Conservation (phyloP, 106 monocot species). For the Chionographis japonica region DNA sequence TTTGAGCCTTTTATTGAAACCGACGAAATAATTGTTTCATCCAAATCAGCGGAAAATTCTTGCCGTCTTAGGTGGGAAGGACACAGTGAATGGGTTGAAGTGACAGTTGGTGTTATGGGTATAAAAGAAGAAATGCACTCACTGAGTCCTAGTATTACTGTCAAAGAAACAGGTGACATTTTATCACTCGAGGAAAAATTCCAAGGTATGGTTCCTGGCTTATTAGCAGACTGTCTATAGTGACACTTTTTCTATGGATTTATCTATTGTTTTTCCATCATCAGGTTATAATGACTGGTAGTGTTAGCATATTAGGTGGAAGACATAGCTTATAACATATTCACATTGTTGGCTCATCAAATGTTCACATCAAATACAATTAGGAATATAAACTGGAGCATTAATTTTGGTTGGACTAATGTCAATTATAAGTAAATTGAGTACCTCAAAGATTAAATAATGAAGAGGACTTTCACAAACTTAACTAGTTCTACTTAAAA, state of each 20-base stretch:
- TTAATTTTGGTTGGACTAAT: too few relatives aligned
- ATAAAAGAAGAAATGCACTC: slow-evolving; percentile 60
- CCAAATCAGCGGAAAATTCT: slow-evolving; percentile 32
- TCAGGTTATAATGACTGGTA: background rate
- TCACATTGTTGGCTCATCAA: too few relatives aligned
- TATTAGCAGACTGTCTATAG: too few relatives aligned
- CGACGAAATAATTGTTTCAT: slow-evolving; percentile 74
- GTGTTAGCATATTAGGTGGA: too few relatives aligned
- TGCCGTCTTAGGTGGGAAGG: slow-evolving; percentile 62
- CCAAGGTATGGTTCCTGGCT: slow-evolving; percentile 54
- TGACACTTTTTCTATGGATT: background rate
- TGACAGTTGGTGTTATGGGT: slow-evolving; percentile 89
- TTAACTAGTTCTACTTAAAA: too few relatives aligned
- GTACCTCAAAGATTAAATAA: too few relatives aligned
- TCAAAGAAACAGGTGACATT: slow-evolving; percentile 87
- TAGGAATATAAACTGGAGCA: too few relatives aligned
- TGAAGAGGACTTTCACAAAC: too few relatives aligned
- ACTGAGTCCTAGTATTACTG: slow-evolving; percentile 85
- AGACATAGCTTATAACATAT: too few relatives aligned
- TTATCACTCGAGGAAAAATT: slow-evolving; percentile 97
- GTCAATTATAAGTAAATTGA: too few relatives aligned
- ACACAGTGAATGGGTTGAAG: slow-evolving; percentile 75
- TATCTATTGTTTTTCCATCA: background rate
- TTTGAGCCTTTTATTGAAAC: slow-evolving; percentile 95
- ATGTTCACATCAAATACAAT: too few relatives aligned